Evolutionary conservation across 1,284 basidiomycete genomes (phyloP).

Genomic region (Apiotrichum porosum): DNA sequence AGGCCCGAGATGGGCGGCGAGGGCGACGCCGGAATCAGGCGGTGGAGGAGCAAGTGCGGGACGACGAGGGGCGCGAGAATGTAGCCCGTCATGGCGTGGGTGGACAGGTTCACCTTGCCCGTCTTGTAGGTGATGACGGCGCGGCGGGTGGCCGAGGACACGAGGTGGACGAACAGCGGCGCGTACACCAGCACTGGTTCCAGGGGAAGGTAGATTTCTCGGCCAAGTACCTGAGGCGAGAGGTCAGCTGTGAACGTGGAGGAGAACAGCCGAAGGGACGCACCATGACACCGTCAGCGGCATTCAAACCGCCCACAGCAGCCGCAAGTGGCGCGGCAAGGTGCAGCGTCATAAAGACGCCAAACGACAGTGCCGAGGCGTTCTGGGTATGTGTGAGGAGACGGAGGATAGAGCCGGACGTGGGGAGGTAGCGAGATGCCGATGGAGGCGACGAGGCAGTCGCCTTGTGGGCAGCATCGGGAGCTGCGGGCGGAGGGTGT

Average conservation of each 20-base stretch:
- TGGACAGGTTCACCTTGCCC: constrained; percentile 4
- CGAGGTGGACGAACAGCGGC: constrained; percentile 34
- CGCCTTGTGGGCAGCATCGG: background rate
- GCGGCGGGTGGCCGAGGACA: constrained; percentile 25
- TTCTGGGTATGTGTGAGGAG: constrained; percentile 42
- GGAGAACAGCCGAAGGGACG: constrained; percentile 4
- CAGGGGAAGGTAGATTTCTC: constrained; percentile 40
- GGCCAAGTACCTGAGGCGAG: constrained; percentile 27
- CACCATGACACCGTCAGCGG: constrained; percentile 40
- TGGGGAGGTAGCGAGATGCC: background rate
- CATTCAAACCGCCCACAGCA: constrained; percentile 27
- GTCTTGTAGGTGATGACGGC: constrained; percentile 17
- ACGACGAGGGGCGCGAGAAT: constrained; percentile 29
- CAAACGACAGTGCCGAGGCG: constrained; percentile 39
- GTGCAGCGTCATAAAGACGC: constrained; percentile 39
- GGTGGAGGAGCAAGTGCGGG: constrained; percentile 32
- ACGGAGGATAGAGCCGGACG: constrained; percentile 22
- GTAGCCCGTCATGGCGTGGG: constrained; percentile 28
- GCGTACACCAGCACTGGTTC: constrained; percentile 36
- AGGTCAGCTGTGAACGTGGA: background rate
- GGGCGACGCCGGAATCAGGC: constrained; percentile 29
- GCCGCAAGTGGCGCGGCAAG: constrained; percentile 40
- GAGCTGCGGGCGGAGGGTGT: background rate
- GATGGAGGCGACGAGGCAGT: background rate
- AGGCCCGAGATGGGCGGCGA: constrained; percentile 28